phyloP scores from a whole-genome alignment of 2,329 filamentous ascomycete species.

The Claviceps monticola region DNA sequence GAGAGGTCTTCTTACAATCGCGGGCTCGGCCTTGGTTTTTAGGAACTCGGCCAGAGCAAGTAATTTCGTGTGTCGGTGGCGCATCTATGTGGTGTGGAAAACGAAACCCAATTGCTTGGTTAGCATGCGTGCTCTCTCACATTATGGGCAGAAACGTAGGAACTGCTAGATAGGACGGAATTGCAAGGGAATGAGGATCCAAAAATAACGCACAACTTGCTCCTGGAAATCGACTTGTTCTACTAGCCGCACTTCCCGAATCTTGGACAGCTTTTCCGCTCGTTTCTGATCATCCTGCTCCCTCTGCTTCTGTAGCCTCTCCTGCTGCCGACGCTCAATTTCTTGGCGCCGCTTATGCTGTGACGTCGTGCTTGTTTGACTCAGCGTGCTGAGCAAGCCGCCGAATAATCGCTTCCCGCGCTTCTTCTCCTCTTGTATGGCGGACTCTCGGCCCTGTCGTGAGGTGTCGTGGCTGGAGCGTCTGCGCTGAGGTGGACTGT shows the following conservation, averaged over 20 bases:
- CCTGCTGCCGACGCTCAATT: constrained; percentile 70
- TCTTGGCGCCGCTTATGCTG: constrained; percentile 60
- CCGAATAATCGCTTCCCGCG: constrained; percentile 79
- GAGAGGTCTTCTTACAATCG: constrained; percentile 43
- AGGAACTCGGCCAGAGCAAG: constrained; percentile 59
- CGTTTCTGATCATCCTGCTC: constrained; percentile 56
- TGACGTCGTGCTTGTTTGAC: constrained; percentile 50
- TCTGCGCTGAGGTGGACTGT: constrained; percentile 4
- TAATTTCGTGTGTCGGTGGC: constrained; percentile 57
- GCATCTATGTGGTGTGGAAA: constrained; percentile 47
- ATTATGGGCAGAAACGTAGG: not conserved
- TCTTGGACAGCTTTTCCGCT: constrained; percentile 48
- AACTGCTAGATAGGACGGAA: not conserved
- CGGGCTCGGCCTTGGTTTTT: constrained; percentile 56
- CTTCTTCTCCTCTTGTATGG: constrained; percentile 59
- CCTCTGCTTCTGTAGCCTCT: constrained; percentile 59
- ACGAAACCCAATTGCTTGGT: too few relatives aligned
- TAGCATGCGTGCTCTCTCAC: not conserved
- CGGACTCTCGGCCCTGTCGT: constrained; percentile 12
- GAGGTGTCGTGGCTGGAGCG: not conserved
- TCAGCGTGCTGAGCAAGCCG: constrained; percentile 62
- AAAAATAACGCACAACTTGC: constrained; percentile 43
- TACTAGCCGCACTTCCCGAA: constrained; percentile 44
- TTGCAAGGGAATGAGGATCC: not conserved
- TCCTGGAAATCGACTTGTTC: constrained; percentile 68